Evolutionary conservation across 805 yeast species (phyloP), one percentile per base, ranked within the genome.

Genomic region (Suhomyces tanzawaensis): DNA sequence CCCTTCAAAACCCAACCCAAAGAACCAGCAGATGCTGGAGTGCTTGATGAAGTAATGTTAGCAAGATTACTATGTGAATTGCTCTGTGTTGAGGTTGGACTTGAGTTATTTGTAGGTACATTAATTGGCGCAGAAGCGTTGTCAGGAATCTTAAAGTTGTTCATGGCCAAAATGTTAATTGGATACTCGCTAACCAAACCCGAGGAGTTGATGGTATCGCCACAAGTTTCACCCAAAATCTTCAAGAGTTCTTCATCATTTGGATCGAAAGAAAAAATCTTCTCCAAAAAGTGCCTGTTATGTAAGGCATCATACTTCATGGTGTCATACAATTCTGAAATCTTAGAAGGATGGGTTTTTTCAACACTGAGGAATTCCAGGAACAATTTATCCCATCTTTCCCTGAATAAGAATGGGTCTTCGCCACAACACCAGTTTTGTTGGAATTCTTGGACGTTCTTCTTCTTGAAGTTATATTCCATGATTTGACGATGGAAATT

Each of bases 291-390:
- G 23, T 84, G 85, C 39, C 99, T 74, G 60, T 93, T 93, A 62
- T 93, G 99, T 39, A 93, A 72, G 6, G 98, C 99, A 65, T 93
- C 99, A 58, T 86, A 93, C 62, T 93, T 93, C 96, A 93, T 91
- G 1, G 99, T 91, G 63, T 93, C 99, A 57, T 93, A 93, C 41
- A 93, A 73, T 66, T 93, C 99, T 33, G 95, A 85, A 44, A 93
- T 91, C 66, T 91, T 93, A 2, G 96, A 83, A 8, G 99, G 99
- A 62, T 93, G 98, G 2, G 93, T 96, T 62, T 93, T 93, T 48
- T 93, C 99, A 36, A 90, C 93, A 32, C 85, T 79, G 16, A 81
- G 79, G 64, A 93, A 93, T 62, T 93, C 99, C 47, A 81, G 84
- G 62, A 93, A 93, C 34, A 93, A 69, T 58, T 93, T 93, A 53